Evolutionary conservation across 1,284 basidiomycete species (phyloP), one percentile per base, ranked within the genome.

Genomic region (Ganoderma lucidum): DNA sequence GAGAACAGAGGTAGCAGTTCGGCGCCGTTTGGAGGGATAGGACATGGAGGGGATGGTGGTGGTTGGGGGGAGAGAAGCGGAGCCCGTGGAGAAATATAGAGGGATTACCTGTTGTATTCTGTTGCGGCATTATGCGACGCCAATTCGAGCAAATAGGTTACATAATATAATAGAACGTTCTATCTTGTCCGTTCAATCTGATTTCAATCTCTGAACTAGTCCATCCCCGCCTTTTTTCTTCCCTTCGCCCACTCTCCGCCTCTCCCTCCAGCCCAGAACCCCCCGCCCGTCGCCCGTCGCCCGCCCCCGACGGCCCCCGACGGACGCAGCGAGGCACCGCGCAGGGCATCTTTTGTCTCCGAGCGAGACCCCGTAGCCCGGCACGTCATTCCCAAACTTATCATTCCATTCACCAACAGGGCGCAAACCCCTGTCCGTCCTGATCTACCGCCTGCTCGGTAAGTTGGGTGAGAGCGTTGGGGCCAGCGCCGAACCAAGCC

Each of bases 1-100:
- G 79, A 93, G 86, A 55, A 94, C 90, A 17, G 88, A 77, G 12
- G 92, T 94, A 63, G 92, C 93, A 64, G 86, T 90, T 69, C 92
- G 89, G 28, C 92, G 87, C 35, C 76, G 73, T 70, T 78, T 80
- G 68, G 72, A 69, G 67, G 67, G 70, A 71, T 70, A 73, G 64
- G 73, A 71, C 73, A 74, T 73, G 72, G 70, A 51, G 70, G 67
- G 65, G 71, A 58, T 56, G 59, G 70, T 66, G 67, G 65, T 71
- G 66, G 73, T 66, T 68, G 73, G 72, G 75, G 72, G 69, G 68
- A 73, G 70, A 70, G 69, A 70, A 71, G 71, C 65, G 69, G 73
- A 68, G 74, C 39, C 39, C 75, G 75, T 75, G 75, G 75, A 72
- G 73, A 72, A 69, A 73, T 75, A 76, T 75, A 74, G 71, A 12